Percentiles rank a stretch among this genome's conserved stretches.
phyloP scores from a whole-genome alignment of 2,329 filamentous ascomycete genomes.

The Camillea tinctor region DNA sequence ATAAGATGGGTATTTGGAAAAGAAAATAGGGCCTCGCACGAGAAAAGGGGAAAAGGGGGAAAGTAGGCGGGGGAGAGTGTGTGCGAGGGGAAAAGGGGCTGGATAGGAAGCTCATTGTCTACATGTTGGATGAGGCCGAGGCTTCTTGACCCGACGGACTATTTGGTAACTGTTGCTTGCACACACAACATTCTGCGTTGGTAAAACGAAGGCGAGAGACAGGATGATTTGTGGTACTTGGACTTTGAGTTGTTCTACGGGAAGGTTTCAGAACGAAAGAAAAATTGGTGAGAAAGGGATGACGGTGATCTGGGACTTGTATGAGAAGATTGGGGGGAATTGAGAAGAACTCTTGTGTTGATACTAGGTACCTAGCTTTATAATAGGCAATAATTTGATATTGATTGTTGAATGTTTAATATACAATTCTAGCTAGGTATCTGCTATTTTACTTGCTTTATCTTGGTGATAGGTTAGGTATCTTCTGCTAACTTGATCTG shows the following conservation, averaged over 20 bases:
- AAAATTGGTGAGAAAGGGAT: neutral
- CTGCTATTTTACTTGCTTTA: neutral
- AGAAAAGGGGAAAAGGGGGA: no score
- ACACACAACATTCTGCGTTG: neutral
- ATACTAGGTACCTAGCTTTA: neutral
- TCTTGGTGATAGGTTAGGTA: no score
- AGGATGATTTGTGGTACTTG: neutral
- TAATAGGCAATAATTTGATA: neutral
- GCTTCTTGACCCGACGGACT: neutral
- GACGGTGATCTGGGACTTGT: neutral
- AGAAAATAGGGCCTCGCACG: neutral
- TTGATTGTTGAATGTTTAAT: neutral
- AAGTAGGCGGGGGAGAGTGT: neutral
- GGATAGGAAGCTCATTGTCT: neutral
- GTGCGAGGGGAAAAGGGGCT: no score
- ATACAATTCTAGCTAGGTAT: neutral
- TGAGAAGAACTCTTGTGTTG: neutral
- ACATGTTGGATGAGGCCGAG: neutral
- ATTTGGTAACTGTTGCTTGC: neutral
- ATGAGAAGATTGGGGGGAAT: neutral
- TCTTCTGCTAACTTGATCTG: no score
- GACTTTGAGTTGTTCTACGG: neutral
- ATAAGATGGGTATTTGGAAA: neutral
- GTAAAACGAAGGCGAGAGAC: neutral
- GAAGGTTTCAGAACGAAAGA: neutral